These are phyloP conservation scores for Geotrichum restrictum DNA, from an alignment of 1,139 yeast genomes.

Conservation along the genomic window DNA sequence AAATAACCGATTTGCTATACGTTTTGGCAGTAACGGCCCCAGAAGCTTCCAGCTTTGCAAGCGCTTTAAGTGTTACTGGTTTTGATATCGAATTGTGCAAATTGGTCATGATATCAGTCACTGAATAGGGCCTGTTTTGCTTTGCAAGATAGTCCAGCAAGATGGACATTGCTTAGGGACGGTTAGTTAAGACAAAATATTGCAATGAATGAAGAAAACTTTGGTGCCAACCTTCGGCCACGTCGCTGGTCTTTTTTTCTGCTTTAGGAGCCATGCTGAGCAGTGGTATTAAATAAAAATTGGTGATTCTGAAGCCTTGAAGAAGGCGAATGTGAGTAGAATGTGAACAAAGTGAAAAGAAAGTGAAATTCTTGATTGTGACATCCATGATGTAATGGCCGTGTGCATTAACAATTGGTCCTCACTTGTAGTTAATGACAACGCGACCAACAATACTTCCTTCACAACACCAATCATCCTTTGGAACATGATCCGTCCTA, in stretches of 20 bases:
- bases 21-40: conserved; percentile 36
- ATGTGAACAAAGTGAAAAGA: too few species aligned
- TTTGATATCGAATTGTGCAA: conserved; percentile 38
- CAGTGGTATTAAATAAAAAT: too few species aligned
- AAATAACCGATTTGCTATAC: conserved; percentile 39
- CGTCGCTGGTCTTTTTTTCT: conserved; percentile 17
- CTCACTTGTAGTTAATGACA: too few species aligned
- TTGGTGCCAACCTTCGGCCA: conserved; percentile 18
- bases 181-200: background rate
- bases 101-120: conserved; percentile 40
- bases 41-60: conserved; percentile 33
- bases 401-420: too few species aligned
- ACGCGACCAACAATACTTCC: too few species aligned
- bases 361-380: too few species aligned
- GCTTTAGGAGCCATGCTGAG: conserved; percentile 15
- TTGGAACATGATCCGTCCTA: too few species aligned
- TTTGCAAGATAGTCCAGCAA: conserved; percentile 37
- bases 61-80: conserved; percentile 32
- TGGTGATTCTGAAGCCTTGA: too few species aligned
- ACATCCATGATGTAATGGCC: too few species aligned
- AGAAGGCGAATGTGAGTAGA: too few species aligned
- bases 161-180: conserved; percentile 16
- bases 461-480: too few species aligned
- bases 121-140: conserved; percentile 44
- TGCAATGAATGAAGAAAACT: background rate